These are phyloP conservation scores for Gaultheria prostrata DNA, from an alignment of 148 eudicot species.

Conservation along the genomic window DNA sequence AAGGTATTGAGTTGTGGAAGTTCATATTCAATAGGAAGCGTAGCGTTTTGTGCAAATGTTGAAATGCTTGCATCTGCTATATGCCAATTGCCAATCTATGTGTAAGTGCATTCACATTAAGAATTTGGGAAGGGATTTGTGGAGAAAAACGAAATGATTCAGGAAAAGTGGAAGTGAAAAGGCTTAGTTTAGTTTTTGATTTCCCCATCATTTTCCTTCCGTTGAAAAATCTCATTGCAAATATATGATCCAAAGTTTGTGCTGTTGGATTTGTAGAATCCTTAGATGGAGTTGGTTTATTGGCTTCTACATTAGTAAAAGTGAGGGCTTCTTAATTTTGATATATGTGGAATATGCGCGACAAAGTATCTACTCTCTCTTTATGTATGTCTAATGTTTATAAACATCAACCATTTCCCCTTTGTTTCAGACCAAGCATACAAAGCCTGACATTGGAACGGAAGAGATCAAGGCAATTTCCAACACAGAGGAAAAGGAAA, in stretches of 20 bases:
- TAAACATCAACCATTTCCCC: neutral
- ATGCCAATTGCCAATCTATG: neutral
- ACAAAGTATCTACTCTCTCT: neutral
- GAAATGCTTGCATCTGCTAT: neutral
- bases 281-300: neutral
- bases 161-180: neutral
- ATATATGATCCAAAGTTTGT: neutral
- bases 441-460: neutral
- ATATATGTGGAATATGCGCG: neutral
- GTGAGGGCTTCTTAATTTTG: neutral
- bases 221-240: neutral
- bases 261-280: neutral
- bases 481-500: neutral
- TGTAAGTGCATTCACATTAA: neutral
- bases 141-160: neutral
- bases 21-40: neutral
- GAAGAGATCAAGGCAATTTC: slow-evolving; percentile 12
- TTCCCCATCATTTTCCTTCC: neutral
- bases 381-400: neutral
- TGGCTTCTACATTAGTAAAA: neutral
- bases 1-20: neutral
- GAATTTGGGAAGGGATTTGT: neutral
- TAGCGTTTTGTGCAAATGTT: neutral
- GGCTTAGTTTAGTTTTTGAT: neutral
- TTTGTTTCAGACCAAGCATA: neutral